phyloP scores from a whole-genome alignment of 2,329 filamentous ascomycete species.

The Aspergillus cejpii region DNA sequence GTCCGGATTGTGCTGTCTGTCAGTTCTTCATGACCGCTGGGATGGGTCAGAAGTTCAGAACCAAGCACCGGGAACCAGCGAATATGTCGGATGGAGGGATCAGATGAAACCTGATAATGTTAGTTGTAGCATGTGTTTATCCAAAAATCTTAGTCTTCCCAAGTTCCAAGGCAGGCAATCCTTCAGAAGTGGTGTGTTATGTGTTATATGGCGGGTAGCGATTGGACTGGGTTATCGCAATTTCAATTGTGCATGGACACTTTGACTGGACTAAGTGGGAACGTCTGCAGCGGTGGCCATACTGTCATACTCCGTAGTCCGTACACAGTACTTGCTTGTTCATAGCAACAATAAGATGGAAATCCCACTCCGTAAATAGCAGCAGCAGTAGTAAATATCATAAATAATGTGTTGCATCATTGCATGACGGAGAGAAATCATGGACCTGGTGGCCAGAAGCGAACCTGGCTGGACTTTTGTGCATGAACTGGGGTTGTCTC shows the following conservation, averaged over 20 bases:
- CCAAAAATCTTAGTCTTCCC: neutral
- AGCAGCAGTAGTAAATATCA: neutral
- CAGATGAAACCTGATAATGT: neutral
- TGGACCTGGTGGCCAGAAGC: neutral
- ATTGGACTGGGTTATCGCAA: constrained; percentile 15
- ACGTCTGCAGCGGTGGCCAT: neutral
- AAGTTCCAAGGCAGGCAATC: too few species aligned
- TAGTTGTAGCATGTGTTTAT: neutral
- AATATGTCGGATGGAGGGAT: neutral
- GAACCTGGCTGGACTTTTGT: neutral
- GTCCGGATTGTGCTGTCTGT: too few species aligned
- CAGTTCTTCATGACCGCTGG: too few species aligned
- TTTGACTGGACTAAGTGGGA: neutral
- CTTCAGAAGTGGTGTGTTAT: constrained; percentile 6
- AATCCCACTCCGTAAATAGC: neutral
- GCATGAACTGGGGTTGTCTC: constrained; percentile 19
- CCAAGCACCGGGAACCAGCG: neutral
- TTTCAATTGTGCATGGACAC: constrained; percentile 7
- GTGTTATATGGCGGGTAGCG: constrained; percentile 14
- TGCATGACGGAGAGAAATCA: neutral
- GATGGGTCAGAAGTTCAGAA: neutral
- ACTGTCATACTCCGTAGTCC: neutral
- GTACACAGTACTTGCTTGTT: neutral
- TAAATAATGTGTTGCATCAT: neutral
- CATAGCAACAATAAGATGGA: neutral